Base-by-base conservation (phyloP, 164 flowering plant genomes). In the Umbellularia californica region DNA sequence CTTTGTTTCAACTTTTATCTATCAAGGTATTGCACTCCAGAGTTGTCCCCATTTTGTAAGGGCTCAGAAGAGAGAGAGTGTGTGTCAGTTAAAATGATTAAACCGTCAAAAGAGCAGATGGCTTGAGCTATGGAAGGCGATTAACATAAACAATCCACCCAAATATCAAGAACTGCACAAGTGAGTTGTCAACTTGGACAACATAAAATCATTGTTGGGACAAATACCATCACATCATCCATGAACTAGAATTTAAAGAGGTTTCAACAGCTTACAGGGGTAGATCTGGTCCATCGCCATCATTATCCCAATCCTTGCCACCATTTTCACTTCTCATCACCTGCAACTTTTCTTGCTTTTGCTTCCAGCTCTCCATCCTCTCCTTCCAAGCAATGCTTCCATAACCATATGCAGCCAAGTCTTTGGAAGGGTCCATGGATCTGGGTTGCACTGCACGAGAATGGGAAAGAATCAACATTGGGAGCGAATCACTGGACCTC, bases 311-410 rank as follows among this genome's bases (percentile, higher is more conserved):
- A 73, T 84, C 86, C 69, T 81, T 83, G 74, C 83, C 83, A 15
- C 88, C 85, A 68, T 79, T 79, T 52, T 84, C 90, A 79, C 80
- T 79, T 64, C 78, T 85, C 84, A 80, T 80, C 72, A 84, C 74
- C 70, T 87, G 89, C 51, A 86, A 69, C 51, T 82, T 87, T 50
- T 87, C 89, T 65, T 89, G 89, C 75, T 81, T 87, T 52, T 87
- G 85, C 76, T 82, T 88, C 90, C 89, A 85, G 75, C n/a, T 79
- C 73, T 86, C 90, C 85, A 88, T 74, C 76, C 89, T 85, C 79
- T 88, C 92, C 81, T 88, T 89, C 92, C 92, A 89, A 72, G 90
- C 90, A 50, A 89, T 85, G 70, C 88, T 88, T 70, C 93, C 93
- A 76, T 88, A 90, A 23, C 93, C 93, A 83, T 89, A 89, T 35